A percentile compares a stretch with the other conserved stretches of the same genome.
phyloP scores from a whole-genome alignment of 345 rosid genomes.

The Rhizophora mangle region DNA sequence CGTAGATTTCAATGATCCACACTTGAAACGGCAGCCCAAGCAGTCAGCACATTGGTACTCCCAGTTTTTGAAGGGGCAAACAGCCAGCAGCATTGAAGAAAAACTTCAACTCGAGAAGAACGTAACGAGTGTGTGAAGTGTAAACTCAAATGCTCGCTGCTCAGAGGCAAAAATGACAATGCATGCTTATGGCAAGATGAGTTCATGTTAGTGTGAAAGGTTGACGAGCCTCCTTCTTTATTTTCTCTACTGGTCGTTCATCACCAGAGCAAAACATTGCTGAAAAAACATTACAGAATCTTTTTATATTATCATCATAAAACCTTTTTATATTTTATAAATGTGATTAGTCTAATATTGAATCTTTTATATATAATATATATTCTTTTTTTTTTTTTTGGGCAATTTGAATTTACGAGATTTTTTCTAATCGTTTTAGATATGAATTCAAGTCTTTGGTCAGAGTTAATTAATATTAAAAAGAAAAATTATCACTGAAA shows the following conservation, averaged over 20 bases:
- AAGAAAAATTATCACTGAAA: too few species aligned
- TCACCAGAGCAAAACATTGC: too few species aligned
- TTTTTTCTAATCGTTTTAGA: too few species aligned
- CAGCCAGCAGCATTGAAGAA: background rate
- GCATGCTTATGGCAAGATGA: background rate
- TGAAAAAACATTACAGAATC: too few species aligned
- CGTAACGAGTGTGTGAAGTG: background rate
- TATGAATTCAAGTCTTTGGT: too few species aligned
- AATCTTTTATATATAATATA: too few species aligned
- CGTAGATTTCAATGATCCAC: constrained; percentile 43
- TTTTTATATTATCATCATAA: too few species aligned
- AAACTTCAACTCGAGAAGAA: constrained; percentile 8
- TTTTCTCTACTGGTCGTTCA: background rate
- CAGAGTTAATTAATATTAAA: too few species aligned
- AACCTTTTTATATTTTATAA: too few species aligned
- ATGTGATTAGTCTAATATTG: too few species aligned
- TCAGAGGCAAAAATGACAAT: background rate
- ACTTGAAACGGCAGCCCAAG: constrained; percentile 38
- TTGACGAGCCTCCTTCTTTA: background rate
- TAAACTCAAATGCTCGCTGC: background rate
- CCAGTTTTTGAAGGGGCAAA: constrained; percentile 36
- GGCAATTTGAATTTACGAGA: too few species aligned
- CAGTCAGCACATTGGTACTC: constrained; percentile 56
- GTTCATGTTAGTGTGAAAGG: background rate
- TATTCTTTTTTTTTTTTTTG: too few species aligned